Percentiles rank a stretch among this genome's conserved stretches.
phyloP scores from a whole-genome alignment of 2,329 filamentous ascomycete genomes.

The Thelonectria blattea region DNA sequence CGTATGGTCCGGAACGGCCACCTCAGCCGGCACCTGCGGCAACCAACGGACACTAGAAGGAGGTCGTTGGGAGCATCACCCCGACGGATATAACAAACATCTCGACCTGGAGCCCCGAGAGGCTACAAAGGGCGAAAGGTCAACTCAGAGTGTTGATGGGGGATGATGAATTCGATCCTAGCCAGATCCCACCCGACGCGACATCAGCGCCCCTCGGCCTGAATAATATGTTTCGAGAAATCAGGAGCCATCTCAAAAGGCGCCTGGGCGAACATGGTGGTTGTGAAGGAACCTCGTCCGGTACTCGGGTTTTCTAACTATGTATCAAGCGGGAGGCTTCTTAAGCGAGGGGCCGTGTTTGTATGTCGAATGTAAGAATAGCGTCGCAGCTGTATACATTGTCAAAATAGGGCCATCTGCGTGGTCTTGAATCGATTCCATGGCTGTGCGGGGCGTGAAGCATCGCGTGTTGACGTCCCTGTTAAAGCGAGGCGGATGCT shows the following conservation, averaged over 20 bases:
- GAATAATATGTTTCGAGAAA: too few species aligned
- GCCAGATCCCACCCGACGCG: conserved; percentile 7
- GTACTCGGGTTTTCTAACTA: conserved; percentile 27
- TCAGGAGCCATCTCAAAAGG: too few species aligned
- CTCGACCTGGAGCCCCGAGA: too few species aligned
- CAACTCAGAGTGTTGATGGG: not conserved
- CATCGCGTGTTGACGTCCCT: too few species aligned
- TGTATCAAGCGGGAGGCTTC: conserved; percentile 22
- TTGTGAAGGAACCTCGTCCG: conserved; percentile 1
- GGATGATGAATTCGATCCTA: not conserved
- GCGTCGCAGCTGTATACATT: conserved; percentile 35
- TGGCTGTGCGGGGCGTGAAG: not conserved
- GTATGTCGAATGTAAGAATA: conserved; percentile 36
- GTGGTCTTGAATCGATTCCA: conserved; percentile 1
- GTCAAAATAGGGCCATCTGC: conserved; percentile 30
- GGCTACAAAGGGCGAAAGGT: not conserved
- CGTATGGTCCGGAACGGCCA: conserved; percentile 57
- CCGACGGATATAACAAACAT: conserved; percentile 24
- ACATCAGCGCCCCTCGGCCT: too few species aligned
- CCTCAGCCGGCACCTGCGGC: conserved; percentile 46
- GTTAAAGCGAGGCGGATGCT: not conserved
- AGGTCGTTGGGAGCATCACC: conserved; percentile 31
- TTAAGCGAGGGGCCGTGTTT: conserved; percentile 26
- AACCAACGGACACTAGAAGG: conserved; percentile 55
- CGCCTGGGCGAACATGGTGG: too few species aligned